These are phyloP conservation scores for Cichorium intybus DNA, from an alignment of 140 eudicot species.

Conservation along the genomic window DNA sequence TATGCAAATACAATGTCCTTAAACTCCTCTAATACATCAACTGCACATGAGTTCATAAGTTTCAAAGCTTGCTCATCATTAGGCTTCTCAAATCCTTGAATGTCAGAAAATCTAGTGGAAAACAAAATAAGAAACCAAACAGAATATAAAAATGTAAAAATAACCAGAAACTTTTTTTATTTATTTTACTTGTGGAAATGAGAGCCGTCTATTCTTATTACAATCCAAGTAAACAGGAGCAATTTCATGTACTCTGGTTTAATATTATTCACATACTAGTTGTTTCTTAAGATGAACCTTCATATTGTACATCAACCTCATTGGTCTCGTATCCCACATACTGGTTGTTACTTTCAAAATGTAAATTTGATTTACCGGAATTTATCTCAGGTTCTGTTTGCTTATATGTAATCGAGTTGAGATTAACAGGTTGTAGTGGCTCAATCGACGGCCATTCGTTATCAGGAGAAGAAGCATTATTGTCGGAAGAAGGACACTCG, in stretches of 20 bases:
- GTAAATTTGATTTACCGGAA: conserved; percentile 34
- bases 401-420: conserved; percentile 25
- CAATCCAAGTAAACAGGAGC: too few relatives aligned
- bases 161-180: too few relatives aligned
- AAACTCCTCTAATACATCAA: conserved; percentile 46
- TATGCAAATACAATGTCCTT: too few relatives aligned
- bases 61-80: conserved; percentile 63
- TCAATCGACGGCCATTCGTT: conserved; percentile 86
- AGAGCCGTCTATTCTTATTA: too few relatives aligned
- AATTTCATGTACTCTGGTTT: too few relatives aligned
- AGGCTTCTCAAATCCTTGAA: too few relatives aligned
- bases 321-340: conserved; percentile 32
- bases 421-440: conserved; percentile 41
- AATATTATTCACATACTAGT: too few relatives aligned
- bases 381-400: conserved; percentile 40
- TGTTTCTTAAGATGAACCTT: conserved; percentile 43
- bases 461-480: conserved; percentile 39
- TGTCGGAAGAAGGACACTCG: conserved; percentile 30
- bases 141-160: too few relatives aligned
- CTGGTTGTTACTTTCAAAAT: conserved; percentile 35
- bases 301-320: conserved; percentile 50
- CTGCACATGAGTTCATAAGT: conserved; percentile 74
- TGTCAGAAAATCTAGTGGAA: too few relatives aligned
- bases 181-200: too few relatives aligned
- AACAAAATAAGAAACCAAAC: too few relatives aligned